Percentiles rank a stretch among this genome's conserved stretches.
These are phyloP conservation scores for Ogataea naganishii DNA, from an alignment of 805 yeast genomes.

Conservation along the genomic window DNA sequence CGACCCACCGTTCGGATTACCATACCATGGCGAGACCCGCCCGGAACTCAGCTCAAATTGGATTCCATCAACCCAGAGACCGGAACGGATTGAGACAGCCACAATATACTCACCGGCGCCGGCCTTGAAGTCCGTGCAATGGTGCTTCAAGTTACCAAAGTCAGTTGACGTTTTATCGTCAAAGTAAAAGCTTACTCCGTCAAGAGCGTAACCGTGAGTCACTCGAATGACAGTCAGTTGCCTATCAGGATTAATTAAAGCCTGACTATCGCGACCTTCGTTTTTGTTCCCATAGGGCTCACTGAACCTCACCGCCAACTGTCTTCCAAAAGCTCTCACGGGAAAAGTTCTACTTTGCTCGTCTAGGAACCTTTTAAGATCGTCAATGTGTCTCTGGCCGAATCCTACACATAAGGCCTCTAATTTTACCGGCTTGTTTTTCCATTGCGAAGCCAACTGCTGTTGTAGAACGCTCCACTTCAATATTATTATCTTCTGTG, in stretches of 20 bases:
- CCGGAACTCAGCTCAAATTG: slow-evolving; percentile 60
- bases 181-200: slow-evolving; percentile 61
- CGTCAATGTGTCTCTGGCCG: slow-evolving; percentile 42
- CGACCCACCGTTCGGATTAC: slow-evolving; percentile 65
- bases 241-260: slow-evolving; percentile 10
- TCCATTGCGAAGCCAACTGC: slow-evolving; percentile 24
- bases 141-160: slow-evolving; percentile 45
- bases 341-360: slow-evolving; percentile 10
- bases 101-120: slow-evolving; percentile 48
- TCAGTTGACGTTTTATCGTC: slow-evolving; percentile 13
- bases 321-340: slow-evolving; percentile 14
- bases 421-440: slow-evolving; percentile 34
- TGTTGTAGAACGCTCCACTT: slow-evolving; percentile 36
- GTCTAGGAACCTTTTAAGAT: slow-evolving; percentile 31
- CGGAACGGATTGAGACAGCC: slow-evolving; percentile 59
- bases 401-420: slow-evolving; percentile 54
- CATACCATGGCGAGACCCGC: slow-evolving; percentile 47
- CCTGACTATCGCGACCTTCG: slow-evolving; percentile 10
- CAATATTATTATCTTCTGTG: slow-evolving; percentile 42
- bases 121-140: slow-evolving; percentile 49
- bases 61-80: slow-evolving; percentile 86
- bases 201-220: slow-evolving; percentile 70
- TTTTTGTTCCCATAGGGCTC: too few species aligned
- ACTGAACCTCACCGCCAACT: too few species aligned
- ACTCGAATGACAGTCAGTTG: slow-evolving; percentile 46